Evolutionary conservation across 1,139 yeast genomes (phyloP), one percentile per base, ranked within the genome.

Genomic region (Lodderomyces jiufengensis): DNA sequence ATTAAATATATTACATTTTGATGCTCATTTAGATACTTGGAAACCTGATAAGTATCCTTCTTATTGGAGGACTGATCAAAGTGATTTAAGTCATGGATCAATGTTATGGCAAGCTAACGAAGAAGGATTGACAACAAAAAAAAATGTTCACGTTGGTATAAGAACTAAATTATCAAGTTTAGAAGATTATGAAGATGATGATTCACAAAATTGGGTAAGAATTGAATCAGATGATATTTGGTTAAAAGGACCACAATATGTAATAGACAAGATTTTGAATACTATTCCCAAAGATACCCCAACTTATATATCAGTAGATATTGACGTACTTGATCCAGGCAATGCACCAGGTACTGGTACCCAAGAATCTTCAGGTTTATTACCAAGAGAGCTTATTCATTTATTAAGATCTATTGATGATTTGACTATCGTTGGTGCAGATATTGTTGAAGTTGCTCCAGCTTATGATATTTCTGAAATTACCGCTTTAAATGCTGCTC

Each of bases 281-380:
- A 62, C 72, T 15, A 64, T 80, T 21, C 80, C 83, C 0, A 51
- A 55, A 11, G 74, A 77, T 40, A 65, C 73, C 9, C 87, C 92
- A 7, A 82, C 84, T 1, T 84, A 81, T 50, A 62, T 84, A 28
- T 78, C 85, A 9, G 82, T 84, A 24, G 94, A 84, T 54, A 79
- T 84, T 31, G 94, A 84, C 55, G 86, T 81, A n/a, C 63, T 84
- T 45, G 94, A 84, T 53, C 92, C 92, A 2, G 86, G 83, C 2
- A 73, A 79, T 48, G 86, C 88, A 3, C 83, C 87, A 38, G 94
- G 92, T 2, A 84, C 94, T 1, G 94, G 94, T 8, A 84, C 94
- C 3, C 85, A 81, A 43, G 94, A 84, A 57, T 80, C 83, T 4
- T 94, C 94, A 38, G 94, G 94, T 37, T 75, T 86, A 73, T 63